These are phyloP conservation scores for Cladosporium sp. DNA, from an alignment of 2,329 filamentous ascomycete genomes.

Conservation along the genomic window DNA sequence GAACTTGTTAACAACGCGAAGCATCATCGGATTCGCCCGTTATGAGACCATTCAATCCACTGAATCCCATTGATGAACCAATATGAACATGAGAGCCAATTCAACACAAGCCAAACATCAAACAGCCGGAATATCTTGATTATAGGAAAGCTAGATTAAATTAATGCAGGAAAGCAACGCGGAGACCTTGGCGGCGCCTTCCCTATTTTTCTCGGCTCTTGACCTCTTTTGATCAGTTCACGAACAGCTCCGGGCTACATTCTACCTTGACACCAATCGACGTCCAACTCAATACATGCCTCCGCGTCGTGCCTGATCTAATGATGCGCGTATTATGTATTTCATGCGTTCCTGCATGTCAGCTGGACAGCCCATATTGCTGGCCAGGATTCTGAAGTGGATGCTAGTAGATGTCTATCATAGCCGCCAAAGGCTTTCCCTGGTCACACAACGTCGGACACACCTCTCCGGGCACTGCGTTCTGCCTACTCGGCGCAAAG, in stretches of 20 bases:
- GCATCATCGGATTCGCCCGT: too few relatives aligned
- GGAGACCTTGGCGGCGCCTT: conserved; percentile 12
- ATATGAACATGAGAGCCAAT: too few relatives aligned
- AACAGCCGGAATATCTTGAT: too few relatives aligned
- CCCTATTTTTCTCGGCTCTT: conserved; percentile 7
- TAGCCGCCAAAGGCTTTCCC: background rate
- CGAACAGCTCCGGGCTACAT: conserved; percentile 6
- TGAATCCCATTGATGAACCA: too few relatives aligned
- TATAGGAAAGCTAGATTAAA: background rate
- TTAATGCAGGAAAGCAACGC: conserved; percentile 11
- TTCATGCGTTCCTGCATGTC: background rate
- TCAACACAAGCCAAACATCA: too few relatives aligned
- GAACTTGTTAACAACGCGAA: too few relatives aligned
- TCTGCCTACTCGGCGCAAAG: background rate
- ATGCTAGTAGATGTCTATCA: background rate
- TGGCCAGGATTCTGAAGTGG: background rate
- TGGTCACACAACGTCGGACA: background rate
- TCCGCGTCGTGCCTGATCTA: background rate
- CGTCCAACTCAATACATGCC: background rate
- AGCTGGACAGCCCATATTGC: background rate
- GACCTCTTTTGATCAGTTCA: background rate
- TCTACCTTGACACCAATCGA: conserved; percentile 2
- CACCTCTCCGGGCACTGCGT: background rate
- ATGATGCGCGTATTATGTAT: background rate
- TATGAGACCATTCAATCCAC: too few relatives aligned